Evolutionary conservation across 768 basidiomycete species (phyloP), one percentile per base, ranked within the genome.

Genomic region (Agrocybe praecox): DNA sequence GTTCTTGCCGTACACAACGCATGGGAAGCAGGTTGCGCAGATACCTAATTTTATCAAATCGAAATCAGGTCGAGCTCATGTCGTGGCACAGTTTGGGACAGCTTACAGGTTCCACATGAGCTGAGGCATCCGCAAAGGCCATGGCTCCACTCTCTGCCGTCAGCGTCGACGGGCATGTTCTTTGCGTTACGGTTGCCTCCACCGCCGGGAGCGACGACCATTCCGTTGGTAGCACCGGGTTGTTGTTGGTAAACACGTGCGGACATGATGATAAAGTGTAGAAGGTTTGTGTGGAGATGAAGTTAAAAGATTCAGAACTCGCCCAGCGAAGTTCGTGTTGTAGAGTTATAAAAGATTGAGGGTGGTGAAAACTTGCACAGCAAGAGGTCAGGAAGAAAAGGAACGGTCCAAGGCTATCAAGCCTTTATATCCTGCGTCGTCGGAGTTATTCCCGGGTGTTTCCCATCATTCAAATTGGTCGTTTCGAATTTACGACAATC

Each of bases 91-190:
- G 23, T 45, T 6, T 23, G 21, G 42, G 19, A 45, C 15, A 15
- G 63, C 70, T 33, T 48, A 75, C 74, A 73, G 26, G 72, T 72
- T 51, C 67, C 70, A 46, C 61, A 67, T 17, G 66, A 66, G 23
- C 68, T 62, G 52, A 66, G 67, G 56, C 73, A 75, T n/a, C 63
- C 64, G 46, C 63, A 73, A 7, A 74, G 57, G 1, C 67, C 70
- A 58, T 70, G 63, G 43, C 70, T 73, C 73, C 73, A 75, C 33
- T 69, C 73, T 56, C 80, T 70, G 18, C 77, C 76, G 22, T 69
- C 63, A 11, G 65, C 58, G 26, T 63, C 67, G 51, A 69, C 63
- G 2, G 72, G 71, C 45, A 72, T 50, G 57, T 72, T 72, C 54
- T 69, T 72, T 21, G 67, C 71, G 54, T 75, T 75, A 23, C 72